These are phyloP conservation scores for Saccharomycopsis sp. DNA, from an alignment of 805 yeast genomes.

Conservation along the genomic window DNA sequence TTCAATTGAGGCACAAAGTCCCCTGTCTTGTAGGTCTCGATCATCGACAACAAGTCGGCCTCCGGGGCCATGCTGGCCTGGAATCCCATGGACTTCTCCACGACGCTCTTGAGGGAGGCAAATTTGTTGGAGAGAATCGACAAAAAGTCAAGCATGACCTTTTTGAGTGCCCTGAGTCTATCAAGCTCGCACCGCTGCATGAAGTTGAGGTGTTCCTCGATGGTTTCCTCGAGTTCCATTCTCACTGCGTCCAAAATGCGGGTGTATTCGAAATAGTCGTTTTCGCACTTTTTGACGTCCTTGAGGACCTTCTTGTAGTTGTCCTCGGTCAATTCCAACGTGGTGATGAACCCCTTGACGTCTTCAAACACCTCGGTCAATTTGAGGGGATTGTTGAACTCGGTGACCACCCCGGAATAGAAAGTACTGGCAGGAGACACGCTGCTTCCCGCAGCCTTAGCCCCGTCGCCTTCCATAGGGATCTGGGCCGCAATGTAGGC, in stretches of 20 bases:
- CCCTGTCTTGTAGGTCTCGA: conserved; percentile 69
- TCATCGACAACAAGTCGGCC: conserved; percentile 57
- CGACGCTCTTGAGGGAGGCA: conserved; percentile 47
- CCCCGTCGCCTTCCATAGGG: conserved; percentile 22
- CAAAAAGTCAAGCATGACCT: conserved; percentile 65
- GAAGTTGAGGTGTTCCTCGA: conserved; percentile 64
- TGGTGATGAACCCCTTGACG: conserved; percentile 18
- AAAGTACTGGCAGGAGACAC: conserved; percentile 9
- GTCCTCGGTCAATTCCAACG: conserved; percentile 22
- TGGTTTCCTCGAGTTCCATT: conserved; percentile 66
- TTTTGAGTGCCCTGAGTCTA: conserved; percentile 67
- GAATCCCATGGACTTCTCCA: conserved; percentile 53
- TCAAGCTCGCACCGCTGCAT: conserved; percentile 82
- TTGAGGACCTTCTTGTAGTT: conserved; percentile 44
- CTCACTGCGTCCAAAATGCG: conserved; percentile 55
- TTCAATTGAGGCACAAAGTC: conserved; percentile 64
- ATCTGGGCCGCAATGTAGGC: conserved; percentile 51
- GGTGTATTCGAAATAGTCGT: conserved; percentile 47
- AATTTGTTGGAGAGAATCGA: conserved; percentile 58
- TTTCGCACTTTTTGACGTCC: conserved; percentile 55
- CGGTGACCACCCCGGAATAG: conserved; percentile 9
- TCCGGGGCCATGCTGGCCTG: conserved; percentile 70
- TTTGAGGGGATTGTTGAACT: conserved; percentile 7
- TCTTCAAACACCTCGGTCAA: conserved; percentile 20
- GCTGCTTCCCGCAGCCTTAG: background rate